These are phyloP conservation scores for Strobilomyces confusus DNA, from an alignment of 768 basidiomycete genomes.

Conservation along the genomic window DNA sequence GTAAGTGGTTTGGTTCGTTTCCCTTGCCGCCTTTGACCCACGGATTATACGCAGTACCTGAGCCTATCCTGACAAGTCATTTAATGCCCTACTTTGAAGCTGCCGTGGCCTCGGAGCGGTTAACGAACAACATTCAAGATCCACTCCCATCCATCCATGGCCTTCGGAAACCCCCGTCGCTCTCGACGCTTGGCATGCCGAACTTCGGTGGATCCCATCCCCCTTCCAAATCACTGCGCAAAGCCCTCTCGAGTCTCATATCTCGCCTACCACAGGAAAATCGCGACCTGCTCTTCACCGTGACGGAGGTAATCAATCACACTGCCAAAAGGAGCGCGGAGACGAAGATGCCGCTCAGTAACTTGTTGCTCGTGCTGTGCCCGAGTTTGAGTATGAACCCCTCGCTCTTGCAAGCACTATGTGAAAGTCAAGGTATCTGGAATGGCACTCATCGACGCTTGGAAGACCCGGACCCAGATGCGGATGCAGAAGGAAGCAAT, in stretches of 20 bases:
- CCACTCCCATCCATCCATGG: constrained; percentile 33
- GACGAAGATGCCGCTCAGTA: constrained; percentile 93
- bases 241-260: constrained; percentile 60
- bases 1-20: constrained; percentile 46
- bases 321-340: constrained; percentile 64
- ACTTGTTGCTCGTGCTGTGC: constrained; percentile 82
- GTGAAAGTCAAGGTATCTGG: constrained; percentile 72
- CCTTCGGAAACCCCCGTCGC: constrained; percentile 73
- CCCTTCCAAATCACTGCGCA: constrained; percentile 55
- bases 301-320: constrained; percentile 73
- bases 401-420: constrained; percentile 63
- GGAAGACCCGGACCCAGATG: not conserved
- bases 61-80: constrained; percentile 72
- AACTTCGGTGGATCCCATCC: constrained; percentile 57
- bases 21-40: constrained; percentile 1
- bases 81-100: constrained; percentile 77
- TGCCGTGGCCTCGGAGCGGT: constrained; percentile 57
- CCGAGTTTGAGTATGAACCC: constrained; percentile 82
- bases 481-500: not conserved
- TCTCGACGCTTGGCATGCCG: constrained; percentile 75
- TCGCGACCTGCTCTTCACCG: constrained; percentile 77
- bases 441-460: constrained; percentile 20
- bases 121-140: constrained; percentile 27
- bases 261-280: constrained; percentile 73
- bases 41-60: constrained; percentile 61